phyloP scores from a whole-genome alignment of 2,329 filamentous ascomycete genomes.

The Botrytis squamosa region DNA sequence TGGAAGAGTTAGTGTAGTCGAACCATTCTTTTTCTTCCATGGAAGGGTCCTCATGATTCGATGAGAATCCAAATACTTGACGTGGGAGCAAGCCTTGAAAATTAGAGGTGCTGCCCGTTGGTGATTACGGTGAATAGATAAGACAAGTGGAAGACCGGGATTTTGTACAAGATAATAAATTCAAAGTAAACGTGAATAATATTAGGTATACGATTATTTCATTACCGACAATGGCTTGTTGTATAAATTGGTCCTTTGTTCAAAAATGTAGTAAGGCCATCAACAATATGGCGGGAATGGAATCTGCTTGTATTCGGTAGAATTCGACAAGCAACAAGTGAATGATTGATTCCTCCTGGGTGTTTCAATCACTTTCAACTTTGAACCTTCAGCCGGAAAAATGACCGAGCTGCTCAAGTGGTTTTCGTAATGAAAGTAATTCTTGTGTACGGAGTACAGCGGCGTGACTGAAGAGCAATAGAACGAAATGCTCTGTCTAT shows the following conservation, averaged over 20 bases:
- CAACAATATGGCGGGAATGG: not conserved
- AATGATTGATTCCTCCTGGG: not conserved
- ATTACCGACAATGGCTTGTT: not conserved
- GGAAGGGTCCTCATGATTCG: constrained; percentile 35
- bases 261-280: not conserved
- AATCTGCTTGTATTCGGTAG: not conserved
- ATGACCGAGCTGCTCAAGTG: not conserved
- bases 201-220: not conserved
- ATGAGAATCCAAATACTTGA: not conserved
- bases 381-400: not conserved
- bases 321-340: not conserved
- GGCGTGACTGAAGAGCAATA: no score
- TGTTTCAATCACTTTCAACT: not conserved
- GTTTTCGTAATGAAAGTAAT: not conserved
- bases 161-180: not conserved
- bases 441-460: no score
- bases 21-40: constrained; percentile 28
- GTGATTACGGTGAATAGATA: not conserved
- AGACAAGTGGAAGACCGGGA: not conserved
- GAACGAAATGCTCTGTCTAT: not conserved
- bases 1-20: constrained; percentile 17
- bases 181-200: not conserved
- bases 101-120: not conserved
- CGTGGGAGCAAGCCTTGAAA: not conserved
- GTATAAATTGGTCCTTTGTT: not conserved